Conservation (phyloP, 2,329 filamentous ascomycete species). For the Hypoxylon sp. region DNA sequence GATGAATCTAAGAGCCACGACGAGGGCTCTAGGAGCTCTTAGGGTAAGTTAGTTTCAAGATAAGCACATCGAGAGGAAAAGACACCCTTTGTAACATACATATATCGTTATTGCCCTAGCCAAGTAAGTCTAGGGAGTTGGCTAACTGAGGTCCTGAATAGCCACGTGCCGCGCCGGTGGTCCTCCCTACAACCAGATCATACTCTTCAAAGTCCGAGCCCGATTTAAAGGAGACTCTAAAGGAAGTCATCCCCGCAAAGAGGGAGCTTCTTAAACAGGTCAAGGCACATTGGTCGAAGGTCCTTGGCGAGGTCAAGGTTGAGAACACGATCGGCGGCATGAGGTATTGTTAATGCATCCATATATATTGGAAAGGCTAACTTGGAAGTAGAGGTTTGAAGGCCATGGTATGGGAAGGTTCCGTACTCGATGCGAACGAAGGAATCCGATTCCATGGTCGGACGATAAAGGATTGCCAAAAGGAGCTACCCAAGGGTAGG, state of each 20-base stretch:
- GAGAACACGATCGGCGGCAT: constrained; percentile 96
- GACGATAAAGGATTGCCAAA: constrained; percentile 98
- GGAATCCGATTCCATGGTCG: constrained; percentile 98
- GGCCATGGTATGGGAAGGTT: constrained; percentile 99
- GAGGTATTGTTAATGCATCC: constrained; percentile 65
- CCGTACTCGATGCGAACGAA: constrained; percentile 95
- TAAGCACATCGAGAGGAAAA: too few relatives aligned
- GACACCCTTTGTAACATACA: not conserved
- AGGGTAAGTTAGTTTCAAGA: constrained; percentile 65
- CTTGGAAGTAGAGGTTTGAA: constrained; percentile 76
- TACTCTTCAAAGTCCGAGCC: constrained; percentile 85
- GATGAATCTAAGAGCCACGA: constrained; percentile 72
- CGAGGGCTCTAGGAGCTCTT: constrained; percentile 73
- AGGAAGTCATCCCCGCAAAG: constrained; percentile 89
- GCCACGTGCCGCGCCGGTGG: constrained; percentile 52
- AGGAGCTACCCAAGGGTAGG: constrained; percentile 91
- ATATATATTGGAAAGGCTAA: constrained; percentile 48
- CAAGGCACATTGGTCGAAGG: constrained; percentile 85
- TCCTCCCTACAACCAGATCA: constrained; percentile 61
- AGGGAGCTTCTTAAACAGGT: constrained; percentile 94
- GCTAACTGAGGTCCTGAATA: constrained; percentile 27
- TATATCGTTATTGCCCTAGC: not conserved
- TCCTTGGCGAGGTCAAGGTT: constrained; percentile 92
- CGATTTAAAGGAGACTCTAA: constrained; percentile 89
- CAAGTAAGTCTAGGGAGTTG: not conserved